Conservation (phyloP, 805 yeast species). For the Teunomyces gatunensis region DNA sequence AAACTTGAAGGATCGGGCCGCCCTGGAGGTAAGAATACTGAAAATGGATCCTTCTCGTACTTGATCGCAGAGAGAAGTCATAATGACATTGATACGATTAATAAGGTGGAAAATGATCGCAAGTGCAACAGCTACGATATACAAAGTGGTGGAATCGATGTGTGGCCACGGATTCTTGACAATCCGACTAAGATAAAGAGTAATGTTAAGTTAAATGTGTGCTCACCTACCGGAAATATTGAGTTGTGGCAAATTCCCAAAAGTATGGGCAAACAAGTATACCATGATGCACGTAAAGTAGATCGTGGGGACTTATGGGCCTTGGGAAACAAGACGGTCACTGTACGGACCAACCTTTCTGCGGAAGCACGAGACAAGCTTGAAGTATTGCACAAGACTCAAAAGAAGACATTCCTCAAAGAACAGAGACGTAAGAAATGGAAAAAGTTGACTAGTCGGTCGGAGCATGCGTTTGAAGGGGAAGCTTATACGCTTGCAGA, state of each 20-base stretch:
- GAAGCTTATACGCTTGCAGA: conserved; percentile 27
- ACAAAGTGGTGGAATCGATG: conserved; percentile 18
- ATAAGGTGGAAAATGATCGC: conserved; percentile 38
- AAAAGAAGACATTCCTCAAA: conserved; percentile 37
- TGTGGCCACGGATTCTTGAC: conserved; percentile 71
- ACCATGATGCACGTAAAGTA: conserved; percentile 89
- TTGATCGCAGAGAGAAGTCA: conserved; percentile 62
- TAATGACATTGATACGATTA: conserved; percentile 41
- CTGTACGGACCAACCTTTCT: conserved; percentile 28
- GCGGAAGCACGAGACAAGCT: conserved; percentile 32
- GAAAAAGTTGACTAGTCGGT: conserved; percentile 29
- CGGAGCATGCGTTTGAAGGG: conserved; percentile 25
- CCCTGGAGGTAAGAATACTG: conserved; percentile 66
- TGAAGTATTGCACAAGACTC: conserved; percentile 34
- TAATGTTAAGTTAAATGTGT: conserved; percentile 75
- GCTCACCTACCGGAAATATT: conserved; percentile 74
- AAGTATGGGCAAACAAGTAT: conserved; percentile 67
- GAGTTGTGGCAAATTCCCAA: conserved; percentile 89
- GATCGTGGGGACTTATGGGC: conserved; percentile 89
- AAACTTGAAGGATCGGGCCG: conserved; percentile 74
- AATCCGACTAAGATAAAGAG: conserved; percentile 77
- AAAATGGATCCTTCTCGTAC: conserved; percentile 71
- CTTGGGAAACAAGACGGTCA: conserved; percentile 33
- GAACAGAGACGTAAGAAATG: conserved; percentile 33
- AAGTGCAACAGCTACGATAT: conserved; percentile 24